Conservation (phyloP, 2,329 filamentous ascomycete genomes). For the Diaporthe citrichinensis region DNA sequence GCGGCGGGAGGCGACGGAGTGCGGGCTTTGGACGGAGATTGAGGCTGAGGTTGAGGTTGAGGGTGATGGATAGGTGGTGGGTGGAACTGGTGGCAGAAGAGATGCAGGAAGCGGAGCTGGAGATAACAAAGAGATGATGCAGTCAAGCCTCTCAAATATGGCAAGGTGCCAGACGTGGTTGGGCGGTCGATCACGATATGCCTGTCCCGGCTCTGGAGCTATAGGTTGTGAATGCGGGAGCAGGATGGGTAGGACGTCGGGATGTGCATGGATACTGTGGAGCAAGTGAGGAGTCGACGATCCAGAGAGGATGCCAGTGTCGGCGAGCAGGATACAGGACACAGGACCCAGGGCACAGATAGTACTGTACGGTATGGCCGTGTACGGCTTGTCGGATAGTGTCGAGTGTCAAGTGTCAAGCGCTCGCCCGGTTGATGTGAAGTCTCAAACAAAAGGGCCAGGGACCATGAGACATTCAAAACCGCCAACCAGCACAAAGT, state of each 20-base stretch:
- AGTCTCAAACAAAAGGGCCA: slow-evolving; percentile 35
- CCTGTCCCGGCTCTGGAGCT: slow-evolving; percentile 29
- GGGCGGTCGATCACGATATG: slow-evolving; percentile 42
- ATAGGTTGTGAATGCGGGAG: slow-evolving; percentile 36
- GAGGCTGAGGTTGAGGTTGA: neutral
- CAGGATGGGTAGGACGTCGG: slow-evolving; percentile 34
- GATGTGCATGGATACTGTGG: slow-evolving; percentile 41
- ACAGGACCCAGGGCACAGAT: neutral
- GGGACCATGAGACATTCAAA: slow-evolving; percentile 36
- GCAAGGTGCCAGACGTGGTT: slow-evolving; percentile 36
- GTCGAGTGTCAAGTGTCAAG: slow-evolving; percentile 28
- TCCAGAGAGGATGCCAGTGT: slow-evolving; percentile 35
- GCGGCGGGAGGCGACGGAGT: neutral
- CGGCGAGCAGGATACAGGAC: slow-evolving; percentile 31
- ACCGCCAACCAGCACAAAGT: slow-evolving; percentile 19
- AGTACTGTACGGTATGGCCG: slow-evolving; percentile 2
- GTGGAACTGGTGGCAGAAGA: neutral
- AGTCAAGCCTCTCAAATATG: slow-evolving; percentile 33
- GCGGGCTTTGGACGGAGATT: neutral
- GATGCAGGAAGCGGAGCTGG: slow-evolving; percentile 31
- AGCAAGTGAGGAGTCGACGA: slow-evolving; percentile 41
- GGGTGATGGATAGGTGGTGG: neutral
- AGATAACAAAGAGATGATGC: slow-evolving; percentile 16
- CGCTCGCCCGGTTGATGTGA: slow-evolving; percentile 33
- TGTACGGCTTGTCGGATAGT: slow-evolving; percentile 13